Evolutionary conservation across 1,139 yeast species (phyloP), one percentile per base, ranked within the genome.

Genomic region (Scheffersomyces lignicola): DNA sequence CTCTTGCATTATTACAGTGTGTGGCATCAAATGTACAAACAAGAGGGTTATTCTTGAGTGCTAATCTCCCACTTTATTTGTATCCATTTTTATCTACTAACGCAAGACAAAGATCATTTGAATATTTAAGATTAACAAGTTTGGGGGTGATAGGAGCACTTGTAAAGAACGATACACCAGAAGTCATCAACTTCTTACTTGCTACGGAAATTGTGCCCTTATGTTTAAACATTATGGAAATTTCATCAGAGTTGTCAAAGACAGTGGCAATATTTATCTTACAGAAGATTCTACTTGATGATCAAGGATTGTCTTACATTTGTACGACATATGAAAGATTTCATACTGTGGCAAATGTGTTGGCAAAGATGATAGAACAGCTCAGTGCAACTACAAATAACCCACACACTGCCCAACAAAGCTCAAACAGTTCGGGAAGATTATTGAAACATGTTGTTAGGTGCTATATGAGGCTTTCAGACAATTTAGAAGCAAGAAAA

Each of bases 111-210:
- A 74, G 96, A 47, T 87, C 96, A 9, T 92, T 90, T 65, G 98
- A 92, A 61, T 92, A 92, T 58, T 72, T 92, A 49, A 73, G 98
- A 45, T 72, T 92, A 43, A 92, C 98, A 1, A 85, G 96, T 39
- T 75, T 92, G 41, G 98, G 98, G 24, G 97, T 92, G 4, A 87
- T 92, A 57, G 98, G 98, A 12, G 98, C 98, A 0, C 68, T 92
- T 41, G 98, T 92, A 18, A 92, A 92, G 52, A 90, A 90, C 58
- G 98, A 92, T 55, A 86, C 96, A 3, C 89, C 96, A 9, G 97
- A 92, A 50, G 98, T 92, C 34, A 90, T 92, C 43, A 84, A 85
- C 43, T 92, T 92, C 54, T 66, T 92, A 51, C 70, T 92, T 31
- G 83, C 96, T 9, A 90, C 98, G 0, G 98, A 92, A 56, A 92